Percentiles rank a stretch among this genome's conserved stretches.
These are phyloP conservation scores for Salmacisia buchloeana DNA, from an alignment of 1,284 basidiomycete genomes.

Conservation along the genomic window DNA sequence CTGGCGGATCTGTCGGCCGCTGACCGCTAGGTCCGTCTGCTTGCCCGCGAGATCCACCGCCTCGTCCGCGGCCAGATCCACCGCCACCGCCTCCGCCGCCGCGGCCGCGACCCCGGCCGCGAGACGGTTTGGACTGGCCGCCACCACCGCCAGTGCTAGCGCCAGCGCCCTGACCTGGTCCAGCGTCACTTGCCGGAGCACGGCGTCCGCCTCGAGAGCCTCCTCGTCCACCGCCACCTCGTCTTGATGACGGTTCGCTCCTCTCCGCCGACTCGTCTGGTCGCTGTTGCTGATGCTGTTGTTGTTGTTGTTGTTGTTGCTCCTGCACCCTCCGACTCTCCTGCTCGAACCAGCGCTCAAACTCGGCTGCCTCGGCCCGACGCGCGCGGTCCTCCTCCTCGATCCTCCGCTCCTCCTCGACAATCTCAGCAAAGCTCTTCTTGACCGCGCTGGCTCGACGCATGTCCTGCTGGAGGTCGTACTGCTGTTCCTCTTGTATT, in stretches of 20 bases:
- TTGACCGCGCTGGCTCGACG: slow-evolving; percentile 20
- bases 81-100: no score
- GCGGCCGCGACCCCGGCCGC: no score
- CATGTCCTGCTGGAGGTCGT: slow-evolving; percentile 20
- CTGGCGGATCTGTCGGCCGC: no score
- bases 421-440: slow-evolving; percentile 39
- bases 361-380: slow-evolving; percentile 37
- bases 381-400: slow-evolving; percentile 33
- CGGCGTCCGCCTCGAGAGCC: no score
- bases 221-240: no score
- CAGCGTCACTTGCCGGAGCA: neutral
- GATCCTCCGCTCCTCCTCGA: slow-evolving; percentile 35
- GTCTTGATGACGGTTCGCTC: no score
- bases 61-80: no score
- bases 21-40: neutral
- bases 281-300: neutral
- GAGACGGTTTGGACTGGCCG: no score
- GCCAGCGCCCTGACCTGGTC: no score
- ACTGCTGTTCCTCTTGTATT: slow-evolving; percentile 36
- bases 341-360: slow-evolving; percentile 48
- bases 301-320: neutral
- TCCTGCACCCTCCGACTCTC: slow-evolving; percentile 34
- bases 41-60: no score
- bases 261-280: neutral
- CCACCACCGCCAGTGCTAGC: neutral